A percentile compares a stretch with the other conserved stretches of the same genome.
These are phyloP conservation scores for Kuraishia borneana DNA, from an alignment of 805 yeast species.

Conservation along the genomic window DNA sequence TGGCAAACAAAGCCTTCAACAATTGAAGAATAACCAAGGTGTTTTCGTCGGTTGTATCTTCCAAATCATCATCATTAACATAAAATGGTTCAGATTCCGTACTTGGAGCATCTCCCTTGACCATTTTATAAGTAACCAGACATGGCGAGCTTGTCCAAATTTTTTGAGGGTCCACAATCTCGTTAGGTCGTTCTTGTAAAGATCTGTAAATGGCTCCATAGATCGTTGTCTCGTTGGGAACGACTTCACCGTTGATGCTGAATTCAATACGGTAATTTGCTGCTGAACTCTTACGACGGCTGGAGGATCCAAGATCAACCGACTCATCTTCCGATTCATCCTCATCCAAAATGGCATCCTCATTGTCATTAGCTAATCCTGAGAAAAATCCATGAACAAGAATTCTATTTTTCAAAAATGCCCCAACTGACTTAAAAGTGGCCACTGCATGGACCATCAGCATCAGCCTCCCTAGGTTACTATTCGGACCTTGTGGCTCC, in stretches of 20 bases:
- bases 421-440: constrained; percentile 39
- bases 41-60: constrained; percentile 17
- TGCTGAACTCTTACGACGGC: not conserved
- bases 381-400: constrained; percentile 5
- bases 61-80: constrained; percentile 19
- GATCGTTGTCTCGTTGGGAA: constrained; percentile 60
- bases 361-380: constrained; percentile 8
- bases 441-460: constrained; percentile 51
- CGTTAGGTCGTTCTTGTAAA: constrained; percentile 24
- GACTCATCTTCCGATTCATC: constrained; percentile 2
- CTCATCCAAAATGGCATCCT: constrained; percentile 10
- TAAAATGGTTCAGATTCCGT: constrained; percentile 18
- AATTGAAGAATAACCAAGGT: constrained; percentile 32
- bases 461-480: constrained; percentile 17
- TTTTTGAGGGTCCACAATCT: constrained; percentile 29
- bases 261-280: constrained; percentile 39
- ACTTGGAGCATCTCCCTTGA: constrained; percentile 13
- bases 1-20: constrained; percentile 32
- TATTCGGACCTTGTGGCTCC: not conserved
- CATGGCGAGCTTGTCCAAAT: constrained; percentile 53
- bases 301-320: no score
- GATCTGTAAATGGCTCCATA: constrained; percentile 62
- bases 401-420: constrained; percentile 31
- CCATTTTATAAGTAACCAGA: constrained; percentile 33
- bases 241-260: constrained; percentile 38